These are phyloP conservation scores for Heterobasidion annosum DNA, from an alignment of 1,284 basidiomycete species.

Conservation along the genomic window DNA sequence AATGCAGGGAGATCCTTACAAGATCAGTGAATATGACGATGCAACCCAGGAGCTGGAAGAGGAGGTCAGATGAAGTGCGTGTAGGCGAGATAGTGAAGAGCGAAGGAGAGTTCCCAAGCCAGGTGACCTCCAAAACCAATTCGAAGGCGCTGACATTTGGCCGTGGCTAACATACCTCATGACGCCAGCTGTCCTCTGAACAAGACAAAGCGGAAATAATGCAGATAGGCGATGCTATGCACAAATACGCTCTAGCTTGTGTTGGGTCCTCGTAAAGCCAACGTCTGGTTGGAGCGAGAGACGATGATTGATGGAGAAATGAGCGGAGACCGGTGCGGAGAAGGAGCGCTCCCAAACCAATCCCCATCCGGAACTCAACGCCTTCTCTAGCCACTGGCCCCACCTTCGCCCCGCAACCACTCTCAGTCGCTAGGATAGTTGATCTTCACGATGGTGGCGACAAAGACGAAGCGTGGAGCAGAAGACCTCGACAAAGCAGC, in stretches of 20 bases:
- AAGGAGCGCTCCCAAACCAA: not conserved
- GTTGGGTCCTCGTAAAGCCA: not conserved
- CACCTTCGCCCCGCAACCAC: not conserved
- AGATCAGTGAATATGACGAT: no score
- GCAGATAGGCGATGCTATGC: no score
- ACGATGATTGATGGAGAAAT: not conserved
- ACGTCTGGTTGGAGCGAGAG: not conserved
- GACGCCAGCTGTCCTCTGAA: no score
- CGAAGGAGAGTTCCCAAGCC: no score
- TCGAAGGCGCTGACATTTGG: no score
- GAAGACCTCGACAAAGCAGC: conserved; percentile 17
- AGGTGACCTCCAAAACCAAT: no score
- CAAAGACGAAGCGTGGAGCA: conserved; percentile 21
- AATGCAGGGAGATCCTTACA: no score
- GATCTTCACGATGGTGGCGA: conserved; percentile 17
- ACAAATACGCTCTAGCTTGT: not conserved
- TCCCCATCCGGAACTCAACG: not conserved
- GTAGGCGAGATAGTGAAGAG: no score
- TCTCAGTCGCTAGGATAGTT: not conserved
- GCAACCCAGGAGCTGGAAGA: no score
- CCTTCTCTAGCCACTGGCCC: not conserved
- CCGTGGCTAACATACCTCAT: no score
- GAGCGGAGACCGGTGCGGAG: not conserved
- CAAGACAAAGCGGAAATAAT: no score
- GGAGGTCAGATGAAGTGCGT: no score